Conservation (phyloP, 257 asterid species). For the Solanum piurae region DNA sequence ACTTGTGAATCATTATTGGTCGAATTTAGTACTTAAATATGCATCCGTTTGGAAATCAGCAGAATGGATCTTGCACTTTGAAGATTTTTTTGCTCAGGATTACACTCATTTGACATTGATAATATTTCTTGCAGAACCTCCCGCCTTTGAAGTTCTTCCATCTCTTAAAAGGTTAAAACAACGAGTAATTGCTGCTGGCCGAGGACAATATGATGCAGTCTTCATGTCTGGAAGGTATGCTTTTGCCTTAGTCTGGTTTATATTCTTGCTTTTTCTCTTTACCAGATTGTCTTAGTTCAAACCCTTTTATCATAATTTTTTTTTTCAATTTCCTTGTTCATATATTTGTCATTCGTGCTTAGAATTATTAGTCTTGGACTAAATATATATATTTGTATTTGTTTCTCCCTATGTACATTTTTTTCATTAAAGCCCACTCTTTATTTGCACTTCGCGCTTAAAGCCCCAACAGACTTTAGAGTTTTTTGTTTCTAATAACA, state of each 20-base stretch:
- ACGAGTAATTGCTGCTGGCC: conserved; percentile 71
- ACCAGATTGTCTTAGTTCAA: neutral
- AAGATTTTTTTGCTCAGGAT: neutral
- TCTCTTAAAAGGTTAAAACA: conserved; percentile 76
- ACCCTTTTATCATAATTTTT: too few species aligned
- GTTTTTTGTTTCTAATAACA: too few species aligned
- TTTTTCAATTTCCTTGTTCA: neutral
- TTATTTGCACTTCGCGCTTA: too few species aligned
- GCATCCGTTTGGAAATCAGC: neutral
- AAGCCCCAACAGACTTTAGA: too few species aligned
- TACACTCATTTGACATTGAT: neutral
- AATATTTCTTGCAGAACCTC: conserved; percentile 45
- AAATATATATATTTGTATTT: too few species aligned
- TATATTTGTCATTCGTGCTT: neutral
- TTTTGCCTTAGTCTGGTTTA: neutral
- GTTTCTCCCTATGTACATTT: too few species aligned
- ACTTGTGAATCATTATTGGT: neutral
- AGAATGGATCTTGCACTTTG: neutral
- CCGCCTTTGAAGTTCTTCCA: conserved; percentile 92
- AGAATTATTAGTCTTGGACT: neutral
- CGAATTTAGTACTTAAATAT: neutral
- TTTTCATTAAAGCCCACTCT: neutral
- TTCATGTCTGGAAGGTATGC: conserved; percentile 95
- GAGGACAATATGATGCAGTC: conserved; percentile 80
- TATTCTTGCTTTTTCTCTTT: neutral